Conservation (phyloP, 1,284 basidiomycete genomes). For the Grifola frondosa region DNA sequence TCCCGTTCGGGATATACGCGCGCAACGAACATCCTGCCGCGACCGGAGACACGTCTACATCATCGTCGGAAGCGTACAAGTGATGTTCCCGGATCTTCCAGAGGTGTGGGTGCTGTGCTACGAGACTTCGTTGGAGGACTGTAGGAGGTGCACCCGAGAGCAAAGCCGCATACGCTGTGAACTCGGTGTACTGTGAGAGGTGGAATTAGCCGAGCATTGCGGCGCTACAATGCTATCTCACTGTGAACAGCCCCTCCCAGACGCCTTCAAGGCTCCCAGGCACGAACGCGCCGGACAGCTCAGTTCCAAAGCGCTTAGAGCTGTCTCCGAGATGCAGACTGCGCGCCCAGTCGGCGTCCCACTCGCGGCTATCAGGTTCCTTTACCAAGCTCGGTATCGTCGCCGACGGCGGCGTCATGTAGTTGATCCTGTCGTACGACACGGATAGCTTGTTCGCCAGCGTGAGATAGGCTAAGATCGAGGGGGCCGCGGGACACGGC, state of each 20-base stretch:
- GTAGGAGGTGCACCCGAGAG: constrained; percentile 60
- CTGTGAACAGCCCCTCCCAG: constrained; percentile 77
- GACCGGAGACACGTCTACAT: constrained; percentile 22
- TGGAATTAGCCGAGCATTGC: not conserved
- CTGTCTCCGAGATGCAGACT: constrained; percentile 41
- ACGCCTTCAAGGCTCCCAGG: constrained; percentile 69
- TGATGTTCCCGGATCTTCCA: constrained; percentile 77
- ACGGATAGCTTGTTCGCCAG: constrained; percentile 44
- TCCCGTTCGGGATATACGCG: constrained; percentile 54
- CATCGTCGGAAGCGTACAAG: constrained; percentile 35
- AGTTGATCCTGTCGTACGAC: constrained; percentile 28
- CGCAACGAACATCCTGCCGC: constrained; percentile 38
- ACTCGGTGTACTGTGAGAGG: constrained; percentile 65
- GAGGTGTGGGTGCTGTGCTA: constrained; percentile 72
- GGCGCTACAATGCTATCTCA: constrained; percentile 30
- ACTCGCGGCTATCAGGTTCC: constrained; percentile 25
- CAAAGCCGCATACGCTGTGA: constrained; percentile 62
- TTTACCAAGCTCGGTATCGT: constrained; percentile 34
- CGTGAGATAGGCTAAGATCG: constrained; percentile 66
- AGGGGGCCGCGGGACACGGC: constrained; percentile 63
- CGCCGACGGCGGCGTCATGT: constrained; percentile 38
- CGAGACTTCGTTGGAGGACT: constrained; percentile 52
- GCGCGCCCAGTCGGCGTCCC: constrained; percentile 55
- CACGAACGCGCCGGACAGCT: constrained; percentile 45
- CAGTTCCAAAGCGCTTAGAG: constrained; percentile 29